Base-by-base conservation (phyloP, 768 basidiomycete genomes). In the Suillus tomentosus region DNA sequence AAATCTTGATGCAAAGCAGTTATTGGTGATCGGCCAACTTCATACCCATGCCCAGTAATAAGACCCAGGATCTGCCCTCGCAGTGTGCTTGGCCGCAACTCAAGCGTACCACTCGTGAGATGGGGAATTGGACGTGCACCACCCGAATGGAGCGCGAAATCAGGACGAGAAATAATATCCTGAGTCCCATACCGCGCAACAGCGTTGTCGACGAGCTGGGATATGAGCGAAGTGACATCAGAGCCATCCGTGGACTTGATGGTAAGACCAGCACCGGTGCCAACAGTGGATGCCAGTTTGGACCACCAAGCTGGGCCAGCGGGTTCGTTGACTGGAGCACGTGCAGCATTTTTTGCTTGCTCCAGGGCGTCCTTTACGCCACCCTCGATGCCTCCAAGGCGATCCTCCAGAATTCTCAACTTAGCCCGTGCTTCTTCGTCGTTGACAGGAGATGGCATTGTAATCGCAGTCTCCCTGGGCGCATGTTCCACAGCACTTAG, bases 1-100 rank as follows among this genome's bases (percentile, higher is more conserved):
- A 82, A 79, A 66, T 97, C 94, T 64, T 92, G 89, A 70, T 96
- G 91, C n/a, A 99, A 80, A 3, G 93, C 94, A 0, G 86, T 90
- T 57, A 94, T 86, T 1, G 96, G 95, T 1, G 93, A 85, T 17
- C 88, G 86, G n/a, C 94, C 95, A 51, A 87, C 76, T 48, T 86
- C 80, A 67, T 82, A 81, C 22, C 85, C 86, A 51, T 81, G 80
- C 42, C 90, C 90, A 0, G 88, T 87, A 69, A 92, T 68, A 64
- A 85, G 76, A 17, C 87, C 80, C 24, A 86, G 60, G 31, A 90
- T 65, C 24, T 86, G 79, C 7, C 80, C 77, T 5, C 78, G 75
- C 63, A 89, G 64, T 3, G 80, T 82, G 5, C 76, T 72, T 0
- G 90, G 88, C 31, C 79, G 80, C 62, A 94, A 76, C 69, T 91